Base-by-base conservation (phyloP, 2,329 filamentous ascomycete genomes). In the Fusarium dlaminii region DNA sequence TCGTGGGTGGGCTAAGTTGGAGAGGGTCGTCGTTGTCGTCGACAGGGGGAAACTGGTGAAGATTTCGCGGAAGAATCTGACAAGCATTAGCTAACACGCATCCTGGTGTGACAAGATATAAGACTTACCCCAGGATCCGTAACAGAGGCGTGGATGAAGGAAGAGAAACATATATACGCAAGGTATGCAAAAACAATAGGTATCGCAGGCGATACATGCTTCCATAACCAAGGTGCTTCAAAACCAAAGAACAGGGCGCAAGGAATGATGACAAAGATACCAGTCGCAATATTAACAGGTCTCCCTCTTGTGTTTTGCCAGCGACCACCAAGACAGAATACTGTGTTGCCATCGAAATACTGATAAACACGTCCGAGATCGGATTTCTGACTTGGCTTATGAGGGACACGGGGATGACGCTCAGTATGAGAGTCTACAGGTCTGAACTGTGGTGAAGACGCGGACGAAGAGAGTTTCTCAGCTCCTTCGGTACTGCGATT, bases 281-380 rank as follows among this genome's bases (percentile, higher is more conserved):
- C 95, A 3, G 96, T 99, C 18, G 91, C 92, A 77, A 98, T 89
- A 77, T 98, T 98, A 80, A 99, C 91, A 4, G 96, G 96, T 73
- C 92, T 90, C 76, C 97, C 93, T 76, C 91, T 90, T 40, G 96
- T 93, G 82, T 98, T 98, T 80, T 98, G 94, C 68, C 96, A 87
- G 67, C 96, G 90, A 13, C 96, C 96, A 39, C 94, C 93, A 67
- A 94, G 87, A 81, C 91, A 98, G 80, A 99, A 99, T 30, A 95
- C 86, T 1, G 94, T 98, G 80, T 98, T 99, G 51, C 96, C 96
- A 49, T 94, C 90, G 79, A 98, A 98, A 81, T 98, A 98, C 81
- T 98, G 90, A 82, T 96, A 93, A 77, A 98, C 98, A 74, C 89
- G 92, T 58, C 79, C 79, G 91, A 63, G 89, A 79, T 66, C 68